Base-by-base conservation (phyloP, 176 grass and related monocot species). In the Chloris gayana region DNA sequence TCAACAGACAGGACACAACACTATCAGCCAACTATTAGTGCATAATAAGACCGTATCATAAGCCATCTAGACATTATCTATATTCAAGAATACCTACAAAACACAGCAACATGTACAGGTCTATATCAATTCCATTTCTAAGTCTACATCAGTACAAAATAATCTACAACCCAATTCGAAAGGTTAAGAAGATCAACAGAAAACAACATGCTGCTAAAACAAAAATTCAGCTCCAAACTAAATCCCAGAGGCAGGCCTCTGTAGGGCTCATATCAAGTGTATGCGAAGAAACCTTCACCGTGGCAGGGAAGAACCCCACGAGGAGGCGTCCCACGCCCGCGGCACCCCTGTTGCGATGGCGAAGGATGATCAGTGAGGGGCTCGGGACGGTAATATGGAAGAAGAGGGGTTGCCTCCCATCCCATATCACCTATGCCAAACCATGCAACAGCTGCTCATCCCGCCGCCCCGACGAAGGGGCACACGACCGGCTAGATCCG, bases 251-350 rank as follows among this genome's bases (percentile, higher is more conserved):
- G 57, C 21, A 51, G 0, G 7, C 3, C 58, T 47, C 14, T 27
- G 67, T 13, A 22, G 80, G 80, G 88, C 84, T 86, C 84, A 91
- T 84, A 80, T 87, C 80, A 87, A 91, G 85, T 87, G 88, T 84
- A 87, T 80, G 31, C 65, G 45, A 50, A 71, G 73, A 83, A 85
- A 87, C 76, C 56, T 71, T 87, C 80, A 87, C 72, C 65, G 84
- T 75, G 85, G 80, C 85, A 57, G 51, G 42, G 33, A 67, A 73
- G 33, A 80, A 38, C 60, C 58, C 9, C n/a, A 51, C 9, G 32
- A 63, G 65, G 19, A 72, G 18, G 60, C 46, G 24, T n/a, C 12
- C 25, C 21, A 21, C 39, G 2, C 7, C 9, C 60, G 1, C 22
- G 25, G 63, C 30, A 69, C 33, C 2, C 27, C 9, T 14, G 2